Base-by-base conservation (phyloP, 2,329 filamentous ascomycete genomes). In the Mariannaea sp. region DNA sequence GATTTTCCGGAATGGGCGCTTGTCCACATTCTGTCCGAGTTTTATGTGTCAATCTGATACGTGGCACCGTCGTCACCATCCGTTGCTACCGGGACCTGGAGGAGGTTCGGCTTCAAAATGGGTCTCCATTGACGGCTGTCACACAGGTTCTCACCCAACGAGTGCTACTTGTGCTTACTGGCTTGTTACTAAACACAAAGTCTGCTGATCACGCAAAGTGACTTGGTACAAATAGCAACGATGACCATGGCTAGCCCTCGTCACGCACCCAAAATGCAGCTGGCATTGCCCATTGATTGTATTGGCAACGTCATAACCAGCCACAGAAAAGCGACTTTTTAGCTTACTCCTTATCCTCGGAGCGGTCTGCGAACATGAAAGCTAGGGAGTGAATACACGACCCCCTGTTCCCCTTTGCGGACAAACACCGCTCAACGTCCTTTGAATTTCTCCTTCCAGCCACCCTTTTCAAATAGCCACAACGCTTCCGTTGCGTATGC, bases 401-500 rank as follows among this genome's bases (percentile, higher is more conserved):
- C 39, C 17, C 20, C 10, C n/a, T n/a, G n/a, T 1, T 12, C 44
- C 19, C n/a, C 1, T 38, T 27, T 38, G 20, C 29, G 42, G 12
- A 46, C 12, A n/a, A 49, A 47, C 16, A n/a, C 51, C 39, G 12
- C 35, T 73, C 70, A 72, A 76, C 79, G 73, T 73, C 83, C 83
- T 74, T 77, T 80, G 74, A 75, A 80, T 73, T 70, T 82, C 77
- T 75, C 86, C 73, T 68, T 89, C 89, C 79, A 88, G 68, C 79
- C 88, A 60, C 90, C 90, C 70, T 83, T 84, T 67, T 85, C 81
- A 61, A 81, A 92, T 56, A 96, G 72, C 92, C 93, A 97, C 13
- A 97, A 75, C 1, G 92, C 92, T 71, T 97, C 93, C 3, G 88
- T 86, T 9, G 93, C 92, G 78, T 92, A 96, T 0, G 88, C 87